Evolutionary conservation across 768 basidiomycete genomes (phyloP).

Genomic region (Mrakia gelida): DNA sequence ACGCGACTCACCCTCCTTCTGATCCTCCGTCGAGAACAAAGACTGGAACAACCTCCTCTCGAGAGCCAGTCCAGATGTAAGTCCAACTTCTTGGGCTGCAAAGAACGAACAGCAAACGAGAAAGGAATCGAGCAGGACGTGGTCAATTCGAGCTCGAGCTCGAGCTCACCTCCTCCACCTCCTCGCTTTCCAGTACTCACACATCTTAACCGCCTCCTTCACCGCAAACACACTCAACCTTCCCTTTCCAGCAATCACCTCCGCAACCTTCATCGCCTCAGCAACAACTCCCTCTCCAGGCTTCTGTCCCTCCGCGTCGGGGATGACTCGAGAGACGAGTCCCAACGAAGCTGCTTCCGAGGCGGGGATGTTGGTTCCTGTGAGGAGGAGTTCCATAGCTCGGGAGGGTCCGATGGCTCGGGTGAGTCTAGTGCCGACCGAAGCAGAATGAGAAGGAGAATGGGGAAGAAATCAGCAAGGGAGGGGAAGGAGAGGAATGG

Average conservation of each 20-base stretch:
- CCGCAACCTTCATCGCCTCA: slow-evolving; percentile 77
- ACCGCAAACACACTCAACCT: slow-evolving; percentile 73
- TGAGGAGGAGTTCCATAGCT: slow-evolving; percentile 89
- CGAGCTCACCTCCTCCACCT: too few species aligned
- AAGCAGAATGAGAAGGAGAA: too few species aligned
- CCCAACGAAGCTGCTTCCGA: slow-evolving; percentile 83
- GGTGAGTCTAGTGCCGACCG: slow-evolving; percentile 58
- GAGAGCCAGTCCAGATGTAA: slow-evolving; percentile 76
- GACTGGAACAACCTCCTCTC: slow-evolving; percentile 87
- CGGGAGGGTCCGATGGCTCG: slow-evolving; percentile 85
- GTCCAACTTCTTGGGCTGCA: slow-evolving; percentile 74
- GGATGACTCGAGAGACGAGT: slow-evolving; percentile 74
- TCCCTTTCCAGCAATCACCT: slow-evolving; percentile 73
- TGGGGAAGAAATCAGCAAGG: too few species aligned
- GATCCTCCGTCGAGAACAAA: slow-evolving; percentile 87
- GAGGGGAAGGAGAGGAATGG: neutral
- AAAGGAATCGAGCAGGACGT: neutral
- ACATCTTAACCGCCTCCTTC: slow-evolving; percentile 91
- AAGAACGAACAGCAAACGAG: too few species aligned
- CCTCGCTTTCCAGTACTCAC: slow-evolving; percentile 46
- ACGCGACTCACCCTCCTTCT: slow-evolving; percentile 77
- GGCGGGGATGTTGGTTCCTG: slow-evolving; percentile 75
- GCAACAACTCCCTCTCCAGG: slow-evolving; percentile 45
- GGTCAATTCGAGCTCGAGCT: neutral
- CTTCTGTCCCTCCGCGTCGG: slow-evolving; percentile 69